Base-by-base conservation (phyloP, 169 alveolate genomes). In the Cryptosporidium andersoni region DNA sequence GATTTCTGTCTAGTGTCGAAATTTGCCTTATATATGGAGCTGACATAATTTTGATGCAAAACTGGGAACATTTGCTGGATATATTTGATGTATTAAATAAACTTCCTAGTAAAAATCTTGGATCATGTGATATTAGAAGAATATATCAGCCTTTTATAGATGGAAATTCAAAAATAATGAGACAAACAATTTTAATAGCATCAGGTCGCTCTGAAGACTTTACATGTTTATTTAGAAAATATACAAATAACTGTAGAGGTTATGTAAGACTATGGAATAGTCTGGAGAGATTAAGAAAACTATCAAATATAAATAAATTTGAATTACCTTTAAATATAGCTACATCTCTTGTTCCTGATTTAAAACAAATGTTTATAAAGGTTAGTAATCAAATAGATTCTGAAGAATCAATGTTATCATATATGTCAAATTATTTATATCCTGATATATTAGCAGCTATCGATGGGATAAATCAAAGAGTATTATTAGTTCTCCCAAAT, bases 1-100 rank as follows among this genome's bases (percentile, higher is more conserved):
- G 64, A 95, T 94, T 93, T 81, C 81, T 92, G 58, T 94, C 97
- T 34, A 92, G 97, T 12, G 88, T 95, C 6, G 97, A 95, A 80
- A 51, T 94, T 53, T 81, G 95, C 37, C 43, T 94, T 9, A 74
- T 91, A 7, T 97, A 93, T 49, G 91, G 96, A 55, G 82, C 92
- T 36, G 97, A 95, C 63, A 82, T 94, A 48, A 82, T 94, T 80
- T 82, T 89, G 58, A 89, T 93, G 92, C 98, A 95, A 85, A 95
- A 94, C 89, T 92, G 95, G 96, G 88, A 85, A 3, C 90, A 91
- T 64, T 60, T 93, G 4, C 64, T 88, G 11, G 95, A 93, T 43
- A 55, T 92, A 6, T 65, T 88, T 51, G 81, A 91, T 58, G 90
- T 92, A 40, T 34, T 90, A 55, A 91, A 91, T 47, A 80, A 25